Percentiles rank a stretch among this genome's conserved stretches.
These are phyloP conservation scores for Candida chilensis DNA, from an alignment of 805 yeast genomes.

Conservation along the genomic window DNA sequence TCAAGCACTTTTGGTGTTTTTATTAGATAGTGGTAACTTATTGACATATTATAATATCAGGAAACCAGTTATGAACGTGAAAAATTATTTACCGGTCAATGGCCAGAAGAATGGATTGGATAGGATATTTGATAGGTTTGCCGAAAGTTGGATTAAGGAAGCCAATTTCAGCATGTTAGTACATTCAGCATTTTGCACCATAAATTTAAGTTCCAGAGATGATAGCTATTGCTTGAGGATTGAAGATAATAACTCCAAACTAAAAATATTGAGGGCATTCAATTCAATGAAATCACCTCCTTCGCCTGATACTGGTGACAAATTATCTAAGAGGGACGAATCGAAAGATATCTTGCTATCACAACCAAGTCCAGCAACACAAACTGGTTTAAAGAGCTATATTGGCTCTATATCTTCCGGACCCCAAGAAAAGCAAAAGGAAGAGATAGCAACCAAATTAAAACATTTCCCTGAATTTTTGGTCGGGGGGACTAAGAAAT, in stretches of 20 bases:
- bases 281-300: no score
- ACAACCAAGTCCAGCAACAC: no score
- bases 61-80: slow-evolving; percentile 12
- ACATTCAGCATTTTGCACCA: slow-evolving; percentile 16
- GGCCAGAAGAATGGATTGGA: slow-evolving; percentile 4
- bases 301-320: no score
- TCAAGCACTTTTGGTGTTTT: slow-evolving; percentile 16
- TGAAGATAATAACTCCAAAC: slow-evolving; percentile 5
- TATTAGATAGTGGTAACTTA: slow-evolving; percentile 5
- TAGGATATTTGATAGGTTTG: slow-evolving; percentile 17
- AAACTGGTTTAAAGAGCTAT: no score
- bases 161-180: slow-evolving; percentile 12
- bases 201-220: slow-evolving; percentile 4
- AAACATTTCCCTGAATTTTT: no score
- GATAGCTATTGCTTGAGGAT: slow-evolving; percentile 16
- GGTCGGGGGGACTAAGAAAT: no score
- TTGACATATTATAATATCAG: neutral
- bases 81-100: slow-evolving; percentile 8
- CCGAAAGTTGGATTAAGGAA: slow-evolving; percentile 13
- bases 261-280: no score
- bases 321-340: no score
- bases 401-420: no score
- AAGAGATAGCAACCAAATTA: no score
- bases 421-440: no score
- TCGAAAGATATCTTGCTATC: no score